Conservation (phyloP, 2,329 filamentous ascomycete genomes). For the Helotiales sp. region DNA sequence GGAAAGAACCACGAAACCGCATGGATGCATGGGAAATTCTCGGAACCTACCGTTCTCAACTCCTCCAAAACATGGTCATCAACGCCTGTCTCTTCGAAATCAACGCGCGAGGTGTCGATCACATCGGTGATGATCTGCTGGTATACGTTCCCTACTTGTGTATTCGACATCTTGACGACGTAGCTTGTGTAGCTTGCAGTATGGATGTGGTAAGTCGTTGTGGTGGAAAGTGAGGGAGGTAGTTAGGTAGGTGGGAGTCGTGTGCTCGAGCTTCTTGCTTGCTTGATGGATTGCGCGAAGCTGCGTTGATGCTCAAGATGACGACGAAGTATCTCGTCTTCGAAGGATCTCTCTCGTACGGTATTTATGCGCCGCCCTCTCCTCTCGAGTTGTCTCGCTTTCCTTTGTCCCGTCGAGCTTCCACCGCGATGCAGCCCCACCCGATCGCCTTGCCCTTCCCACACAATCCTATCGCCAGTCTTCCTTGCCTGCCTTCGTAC, state of each 20-base stretch:
- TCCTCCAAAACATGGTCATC: constrained; percentile 86
- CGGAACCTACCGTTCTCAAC: constrained; percentile 80
- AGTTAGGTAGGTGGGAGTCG: neutral
- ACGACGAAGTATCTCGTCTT: neutral
- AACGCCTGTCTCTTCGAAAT: constrained; percentile 96
- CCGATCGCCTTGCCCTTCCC: no score
- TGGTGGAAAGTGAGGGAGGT: neutral
- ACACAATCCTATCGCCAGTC: no score
- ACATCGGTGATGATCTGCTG: constrained; percentile 80
- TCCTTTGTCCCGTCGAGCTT: no score
- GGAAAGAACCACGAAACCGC: constrained; percentile 54
- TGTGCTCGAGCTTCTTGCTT: neutral
- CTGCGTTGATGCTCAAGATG: neutral
- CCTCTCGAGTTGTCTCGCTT: no score
- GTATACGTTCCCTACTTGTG: constrained; percentile 72
- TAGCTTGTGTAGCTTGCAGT: constrained; percentile 9
- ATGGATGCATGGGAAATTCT: no score
- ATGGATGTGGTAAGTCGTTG: neutral
- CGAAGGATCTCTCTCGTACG: no score
- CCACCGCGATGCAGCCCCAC: no score
- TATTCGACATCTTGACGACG: constrained; percentile 41
- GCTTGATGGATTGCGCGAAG: neutral
- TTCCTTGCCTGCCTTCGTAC: no score
- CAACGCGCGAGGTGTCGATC: constrained; percentile 87
- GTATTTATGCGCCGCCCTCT: no score